Evolutionary conservation across 371 early-diverging fungal species (phyloP), one percentile per base, ranked within the genome.

Genomic region (Mortierella sp.): DNA sequence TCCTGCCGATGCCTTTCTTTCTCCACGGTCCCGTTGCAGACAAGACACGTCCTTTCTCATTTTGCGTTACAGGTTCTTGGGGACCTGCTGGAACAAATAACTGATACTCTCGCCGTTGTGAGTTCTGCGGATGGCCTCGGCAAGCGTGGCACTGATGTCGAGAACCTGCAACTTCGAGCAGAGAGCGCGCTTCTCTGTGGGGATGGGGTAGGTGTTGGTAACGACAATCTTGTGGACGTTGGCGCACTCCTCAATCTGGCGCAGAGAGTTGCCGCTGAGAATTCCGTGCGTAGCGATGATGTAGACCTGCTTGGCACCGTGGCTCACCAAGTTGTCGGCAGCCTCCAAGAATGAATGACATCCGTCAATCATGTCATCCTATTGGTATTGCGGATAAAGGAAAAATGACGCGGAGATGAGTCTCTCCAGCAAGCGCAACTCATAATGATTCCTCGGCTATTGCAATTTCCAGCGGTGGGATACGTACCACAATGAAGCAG

Each of bases 101-200:
- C 94, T 94, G 66, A 98, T 94, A 80, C 92, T 92, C 84, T 99
- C 99, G 58, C 98, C 98, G 75, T 99, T 98, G 83, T 98, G 98
- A 53, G 95, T 97, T 66, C 99, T 85, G 71, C 99, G 90, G 67
- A 99, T 98, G 7, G 99, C 99, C 82, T 99, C 99, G 21, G 98
- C 93, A 47, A 99, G 80, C 24, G 95, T 93, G 6, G 88, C 87
- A 37, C 92, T 90, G 50, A 98, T 89, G 81, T 99, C 98, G 76
- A 99, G 94, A 24, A 94, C 82, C 32, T 82, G 79, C 30, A 98
- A 83, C 79, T 98, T 98, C 26, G 84, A 79, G 47, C 91, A 89
- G 42, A 85, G 80, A 2, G 79, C 82, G 32, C 86, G 84, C 78
- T 96, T 93, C 70, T 90, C 90, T 23, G 83, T 82, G 23, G 92